A percentile compares a stretch with the other conserved stretches of the same genome.
Evolutionary conservation across 768 basidiomycete genomes (phyloP).

Genomic region (Pleurotus giganteus): DNA sequence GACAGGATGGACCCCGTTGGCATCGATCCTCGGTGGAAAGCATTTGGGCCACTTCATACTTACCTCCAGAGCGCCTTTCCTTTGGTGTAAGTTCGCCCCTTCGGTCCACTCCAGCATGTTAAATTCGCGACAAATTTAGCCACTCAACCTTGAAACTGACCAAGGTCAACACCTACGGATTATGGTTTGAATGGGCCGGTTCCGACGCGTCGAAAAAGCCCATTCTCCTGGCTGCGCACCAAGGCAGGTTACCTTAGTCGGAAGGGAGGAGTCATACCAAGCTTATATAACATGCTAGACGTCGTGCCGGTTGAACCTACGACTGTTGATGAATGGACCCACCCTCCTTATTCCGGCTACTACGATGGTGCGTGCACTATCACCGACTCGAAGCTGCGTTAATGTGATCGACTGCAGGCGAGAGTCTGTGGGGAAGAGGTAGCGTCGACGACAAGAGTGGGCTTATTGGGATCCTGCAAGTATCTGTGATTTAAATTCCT

Average conservation of each 20-base stretch:
- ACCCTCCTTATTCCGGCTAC: constrained; percentile 59
- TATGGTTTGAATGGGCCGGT: constrained; percentile 75
- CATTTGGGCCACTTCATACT: constrained; percentile 50
- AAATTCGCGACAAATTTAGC: constrained; percentile 28
- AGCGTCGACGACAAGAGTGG: constrained; percentile 74
- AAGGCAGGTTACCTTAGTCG: constrained; percentile 37
- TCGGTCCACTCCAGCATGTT: background rate
- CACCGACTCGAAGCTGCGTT: background rate
- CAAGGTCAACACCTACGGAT: constrained; percentile 73
- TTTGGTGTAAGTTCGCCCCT: constrained; percentile 49
- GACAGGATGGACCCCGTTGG: constrained; percentile 48
- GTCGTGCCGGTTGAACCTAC: constrained; percentile 59
- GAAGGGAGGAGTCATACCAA: background rate
- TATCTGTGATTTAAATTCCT: background rate
- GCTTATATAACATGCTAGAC: constrained; percentile 30
- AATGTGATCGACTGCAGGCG: constrained; percentile 24
- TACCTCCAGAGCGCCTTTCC: constrained; percentile 56
- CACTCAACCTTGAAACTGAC: constrained; percentile 58
- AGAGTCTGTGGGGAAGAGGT: constrained; percentile 76
- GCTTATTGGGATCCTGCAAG: constrained; percentile 64
- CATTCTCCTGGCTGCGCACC: constrained; percentile 64
- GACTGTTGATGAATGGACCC: constrained; percentile 48
- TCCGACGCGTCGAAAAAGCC: constrained; percentile 63
- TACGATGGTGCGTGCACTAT: constrained; percentile 41
- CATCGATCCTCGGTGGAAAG: constrained; percentile 53